Conservation (phyloP, 208 protist species). For the Strigomonas oncopelti region DNA sequence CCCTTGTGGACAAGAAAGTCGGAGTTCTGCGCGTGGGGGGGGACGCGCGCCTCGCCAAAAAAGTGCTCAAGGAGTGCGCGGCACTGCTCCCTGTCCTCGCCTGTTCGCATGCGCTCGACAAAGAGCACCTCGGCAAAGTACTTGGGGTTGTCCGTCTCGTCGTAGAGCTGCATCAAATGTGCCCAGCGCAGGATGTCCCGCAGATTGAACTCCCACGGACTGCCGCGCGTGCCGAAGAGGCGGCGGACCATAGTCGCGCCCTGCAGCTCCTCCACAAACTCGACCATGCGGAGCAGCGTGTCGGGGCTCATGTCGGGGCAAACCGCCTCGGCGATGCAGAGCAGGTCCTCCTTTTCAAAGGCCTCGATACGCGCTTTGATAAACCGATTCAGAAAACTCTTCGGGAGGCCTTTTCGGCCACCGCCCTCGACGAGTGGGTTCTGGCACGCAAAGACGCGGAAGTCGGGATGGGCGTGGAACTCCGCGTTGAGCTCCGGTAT, state of each 20-base stretch:
- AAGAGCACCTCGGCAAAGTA: conserved; percentile 81
- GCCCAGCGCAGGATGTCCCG: conserved; percentile 99
- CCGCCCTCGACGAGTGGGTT: conserved; percentile 98
- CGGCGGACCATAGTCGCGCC: conserved; percentile 84
- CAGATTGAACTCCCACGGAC: conserved; percentile 99
- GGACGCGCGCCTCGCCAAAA: conserved; percentile 17
- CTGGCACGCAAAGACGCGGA: conserved; percentile 99
- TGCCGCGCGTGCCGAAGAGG: conserved; percentile 86
- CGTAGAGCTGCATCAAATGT: conserved; percentile 85
- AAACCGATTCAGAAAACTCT: conserved; percentile 99
- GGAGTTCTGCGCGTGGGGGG: conserved; percentile 31
- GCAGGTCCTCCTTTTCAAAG: conserved; percentile 84
- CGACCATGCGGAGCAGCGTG: conserved; percentile 89
- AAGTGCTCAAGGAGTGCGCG: conserved; percentile 22
- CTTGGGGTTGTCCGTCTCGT: conserved; percentile 31
- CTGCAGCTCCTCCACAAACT: conserved; percentile 92
- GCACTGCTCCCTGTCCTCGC: conserved; percentile 55
- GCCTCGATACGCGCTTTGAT: conserved; percentile 94
- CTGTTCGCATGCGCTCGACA: conserved; percentile 85
- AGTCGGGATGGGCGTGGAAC: conserved; percentile 81
- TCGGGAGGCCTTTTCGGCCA: conserved; percentile 99
- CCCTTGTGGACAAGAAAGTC: conserved; percentile 68
- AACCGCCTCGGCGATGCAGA: conserved; percentile 78
- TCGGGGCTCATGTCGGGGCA: conserved; percentile 68
- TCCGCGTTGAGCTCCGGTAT: conserved; percentile 91